Evolutionary conservation across 768 basidiomycete species (phyloP).

Genomic region (Tephrocybe sp.): DNA sequence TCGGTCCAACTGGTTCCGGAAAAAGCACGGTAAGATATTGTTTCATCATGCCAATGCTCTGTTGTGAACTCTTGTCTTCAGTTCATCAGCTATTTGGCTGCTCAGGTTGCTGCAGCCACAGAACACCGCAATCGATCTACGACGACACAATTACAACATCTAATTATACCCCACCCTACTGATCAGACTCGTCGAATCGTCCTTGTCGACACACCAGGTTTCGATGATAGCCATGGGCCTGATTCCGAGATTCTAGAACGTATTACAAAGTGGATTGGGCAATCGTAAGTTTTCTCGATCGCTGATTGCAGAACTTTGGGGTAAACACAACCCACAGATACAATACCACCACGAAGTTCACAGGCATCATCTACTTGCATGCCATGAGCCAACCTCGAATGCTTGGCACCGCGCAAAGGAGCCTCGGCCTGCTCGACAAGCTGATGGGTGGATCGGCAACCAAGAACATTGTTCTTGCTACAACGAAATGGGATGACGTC

Average conservation of each 20-base stretch:
- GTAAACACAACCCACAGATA: conserved; percentile 1
- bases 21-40: no score
- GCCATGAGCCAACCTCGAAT: conserved; percentile 20
- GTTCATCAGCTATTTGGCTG: conserved; percentile 13
- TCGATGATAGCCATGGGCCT: conserved; percentile 13
- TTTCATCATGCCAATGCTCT: no score
- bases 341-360: conserved; percentile 12
- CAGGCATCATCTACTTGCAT: conserved; percentile 18
- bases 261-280: conserved; percentile 12
- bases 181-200: conserved; percentile 7
- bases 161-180: conserved; percentile 8
- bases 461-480: conserved; percentile 17
- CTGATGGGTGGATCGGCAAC: conserved; percentile 14
- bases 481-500: conserved; percentile 15
- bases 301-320: not conserved
- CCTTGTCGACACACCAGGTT: conserved; percentile 14
- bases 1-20: no score
- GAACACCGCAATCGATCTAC: conserved; percentile 12
- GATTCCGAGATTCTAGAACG: conserved; percentile 11
- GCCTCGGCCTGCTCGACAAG: conserved; percentile 18
- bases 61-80: no score
- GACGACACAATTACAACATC: conserved; percentile 13
- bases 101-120: conserved; percentile 1
- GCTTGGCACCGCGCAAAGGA: conserved; percentile 18
- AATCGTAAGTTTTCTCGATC: conserved; percentile 8